These are phyloP conservation scores for Hanseniaspora nectarophila DNA, from an alignment of 805 yeast genomes.

Conservation along the genomic window DNA sequence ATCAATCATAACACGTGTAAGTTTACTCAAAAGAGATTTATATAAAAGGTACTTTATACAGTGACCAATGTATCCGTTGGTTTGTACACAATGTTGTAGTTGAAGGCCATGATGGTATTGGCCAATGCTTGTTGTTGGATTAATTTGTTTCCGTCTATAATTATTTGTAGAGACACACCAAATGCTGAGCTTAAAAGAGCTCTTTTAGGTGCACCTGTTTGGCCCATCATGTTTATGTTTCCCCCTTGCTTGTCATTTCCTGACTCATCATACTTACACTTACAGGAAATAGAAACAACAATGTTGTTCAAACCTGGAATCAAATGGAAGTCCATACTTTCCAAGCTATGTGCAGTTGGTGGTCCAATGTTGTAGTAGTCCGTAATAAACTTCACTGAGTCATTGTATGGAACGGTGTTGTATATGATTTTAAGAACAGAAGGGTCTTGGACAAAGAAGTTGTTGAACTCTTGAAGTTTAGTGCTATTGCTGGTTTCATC, in stretches of 20 bases:
- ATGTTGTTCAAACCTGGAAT: conserved; percentile 52
- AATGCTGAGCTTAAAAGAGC: conserved; percentile 59
- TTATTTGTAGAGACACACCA: conserved; percentile 50
- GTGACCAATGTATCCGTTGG: conserved; percentile 42
- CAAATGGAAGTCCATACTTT: conserved; percentile 54
- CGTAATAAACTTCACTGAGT: conserved; percentile 21
- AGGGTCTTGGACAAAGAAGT: conserved; percentile 20
- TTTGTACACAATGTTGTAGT: conserved; percentile 53
- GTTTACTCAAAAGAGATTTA: no score
- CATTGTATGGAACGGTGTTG: conserved; percentile 26
- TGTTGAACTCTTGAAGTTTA: conserved; percentile 24
- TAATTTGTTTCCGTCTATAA: conserved; percentile 40
- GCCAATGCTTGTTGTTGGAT: conserved; percentile 29
- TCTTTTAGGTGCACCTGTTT: conserved; percentile 27
- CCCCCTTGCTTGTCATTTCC: conserved; percentile 56
- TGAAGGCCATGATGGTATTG: conserved; percentile 41
- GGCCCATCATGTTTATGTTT: conserved; percentile 34
- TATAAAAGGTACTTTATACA: no score
- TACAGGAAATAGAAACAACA: conserved; percentile 41
- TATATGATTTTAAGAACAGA: conserved; percentile 23
- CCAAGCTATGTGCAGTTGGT: conserved; percentile 47
- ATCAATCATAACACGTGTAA: background rate
- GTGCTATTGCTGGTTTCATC: conserved; percentile 26
- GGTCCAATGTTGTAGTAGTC: conserved; percentile 28
- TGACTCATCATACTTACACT: conserved; percentile 64